These are phyloP conservation scores for Colletotrichum sp. DNA, from an alignment of 2,329 filamentous ascomycete genomes.

Conservation along the genomic window DNA sequence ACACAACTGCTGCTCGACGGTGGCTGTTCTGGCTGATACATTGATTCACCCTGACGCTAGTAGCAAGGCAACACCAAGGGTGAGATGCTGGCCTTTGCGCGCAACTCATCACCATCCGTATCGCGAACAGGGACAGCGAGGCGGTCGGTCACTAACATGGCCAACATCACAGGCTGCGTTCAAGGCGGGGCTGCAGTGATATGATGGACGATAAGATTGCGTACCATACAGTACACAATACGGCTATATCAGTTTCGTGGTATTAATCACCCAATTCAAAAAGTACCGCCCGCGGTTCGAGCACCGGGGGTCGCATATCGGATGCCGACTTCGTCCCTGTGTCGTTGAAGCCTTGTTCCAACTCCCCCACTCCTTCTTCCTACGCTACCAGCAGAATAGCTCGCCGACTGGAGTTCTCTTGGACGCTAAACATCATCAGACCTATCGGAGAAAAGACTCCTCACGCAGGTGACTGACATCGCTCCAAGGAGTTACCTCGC, in stretches of 20 bases:
- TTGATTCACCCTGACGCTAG: not conserved
- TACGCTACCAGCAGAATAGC: not conserved
- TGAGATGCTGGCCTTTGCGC: not conserved
- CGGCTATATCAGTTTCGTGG: not conserved
- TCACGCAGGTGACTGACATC: not conserved
- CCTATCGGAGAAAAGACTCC: conserved; percentile 13
- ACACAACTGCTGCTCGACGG: not conserved
- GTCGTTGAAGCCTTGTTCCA: not conserved
- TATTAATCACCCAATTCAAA: not conserved
- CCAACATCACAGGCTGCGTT: not conserved
- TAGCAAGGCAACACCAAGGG: not conserved
- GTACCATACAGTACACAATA: not conserved
- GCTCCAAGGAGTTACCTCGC: not conserved
- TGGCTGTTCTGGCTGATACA: not conserved
- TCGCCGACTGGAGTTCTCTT: not conserved
- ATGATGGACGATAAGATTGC: not conserved
- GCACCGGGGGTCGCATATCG: not conserved
- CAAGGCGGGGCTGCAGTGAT: not conserved
- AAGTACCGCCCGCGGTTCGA: not conserved
- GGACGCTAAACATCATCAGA: not conserved
- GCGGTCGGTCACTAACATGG: not conserved
- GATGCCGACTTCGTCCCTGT: not conserved
- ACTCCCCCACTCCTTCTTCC: not conserved
- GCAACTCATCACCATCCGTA: not conserved
- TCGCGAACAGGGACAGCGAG: not conserved